Conservation (phyloP, 139 green algal species). For the Zygnema circumcarinatum region DNA sequence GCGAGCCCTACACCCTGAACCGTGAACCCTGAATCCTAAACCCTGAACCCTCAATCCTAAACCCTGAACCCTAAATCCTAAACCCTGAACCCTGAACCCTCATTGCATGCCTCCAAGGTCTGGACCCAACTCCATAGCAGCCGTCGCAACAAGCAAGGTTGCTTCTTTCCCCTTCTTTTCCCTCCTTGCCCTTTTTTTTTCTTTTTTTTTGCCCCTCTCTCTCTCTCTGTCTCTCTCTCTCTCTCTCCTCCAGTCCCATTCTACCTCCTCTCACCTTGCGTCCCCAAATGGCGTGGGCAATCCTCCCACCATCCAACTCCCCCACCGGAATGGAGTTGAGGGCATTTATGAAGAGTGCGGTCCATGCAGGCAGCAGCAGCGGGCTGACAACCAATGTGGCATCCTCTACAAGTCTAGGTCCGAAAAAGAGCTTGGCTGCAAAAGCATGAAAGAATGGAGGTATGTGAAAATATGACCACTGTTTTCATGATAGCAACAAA, state of each 20-base stretch:
- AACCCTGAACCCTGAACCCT: no score
- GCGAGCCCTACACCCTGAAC: no score
- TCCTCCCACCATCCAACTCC: constrained; percentile 46
- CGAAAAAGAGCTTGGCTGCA: constrained; percentile 47
- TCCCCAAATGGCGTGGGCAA: constrained; percentile 43
- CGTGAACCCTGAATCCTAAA: no score
- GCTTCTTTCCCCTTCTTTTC: background rate
- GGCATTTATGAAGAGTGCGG: constrained; percentile 46
- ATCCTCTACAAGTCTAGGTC: constrained; percentile 10
- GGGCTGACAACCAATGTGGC: constrained; percentile 14
- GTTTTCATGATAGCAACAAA: no score
- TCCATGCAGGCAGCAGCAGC: constrained; percentile 39
- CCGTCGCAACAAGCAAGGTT: no score
- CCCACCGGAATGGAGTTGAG: constrained; percentile 55
- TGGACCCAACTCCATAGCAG: no score
- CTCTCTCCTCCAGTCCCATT: background rate
- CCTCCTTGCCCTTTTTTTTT: background rate
- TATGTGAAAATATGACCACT: background rate
- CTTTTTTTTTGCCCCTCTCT: background rate
- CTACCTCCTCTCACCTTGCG: constrained; percentile 38
- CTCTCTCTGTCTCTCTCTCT: background rate
- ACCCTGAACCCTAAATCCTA: no score
- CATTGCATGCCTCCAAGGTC: no score
- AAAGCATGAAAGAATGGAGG: background rate
- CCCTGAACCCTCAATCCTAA: no score